phyloP scores from a whole-genome alignment of 768 basidiomycete genomes.

The Leccinum sublutescens region DNA sequence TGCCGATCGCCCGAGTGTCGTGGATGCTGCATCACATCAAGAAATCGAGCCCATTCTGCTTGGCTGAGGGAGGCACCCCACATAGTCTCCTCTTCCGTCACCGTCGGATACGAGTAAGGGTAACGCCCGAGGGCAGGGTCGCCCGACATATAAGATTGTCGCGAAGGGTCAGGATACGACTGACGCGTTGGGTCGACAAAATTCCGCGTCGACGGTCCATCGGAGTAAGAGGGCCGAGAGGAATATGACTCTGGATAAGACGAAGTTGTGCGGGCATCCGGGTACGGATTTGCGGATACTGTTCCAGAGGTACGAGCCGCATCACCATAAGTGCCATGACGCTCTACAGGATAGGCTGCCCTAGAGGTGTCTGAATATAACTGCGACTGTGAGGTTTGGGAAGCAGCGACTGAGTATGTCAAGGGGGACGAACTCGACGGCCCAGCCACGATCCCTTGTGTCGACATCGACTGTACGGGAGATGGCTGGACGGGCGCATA shows the following conservation, averaged over 20 bases:
- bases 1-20: slow-evolving; percentile 30
- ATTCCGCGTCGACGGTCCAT: slow-evolving; percentile 24
- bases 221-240: slow-evolving; percentile 27
- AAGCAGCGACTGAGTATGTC: slow-evolving; percentile 18
- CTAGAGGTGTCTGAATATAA: slow-evolving; percentile 27
- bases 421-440: slow-evolving; percentile 27
- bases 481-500: slow-evolving; percentile 22
- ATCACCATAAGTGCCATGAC: slow-evolving; percentile 24
- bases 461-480: slow-evolving; percentile 23
- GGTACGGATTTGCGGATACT: slow-evolving; percentile 28
- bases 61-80: slow-evolving; percentile 79
- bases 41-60: slow-evolving; percentile 66
- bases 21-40: slow-evolving; percentile 62
- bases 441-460: slow-evolving; percentile 17
- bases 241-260: slow-evolving; percentile 28
- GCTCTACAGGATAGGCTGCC: slow-evolving; percentile 19
- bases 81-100: slow-evolving; percentile 59
- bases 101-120: slow-evolving; percentile 40
- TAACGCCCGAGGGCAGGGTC: slow-evolving; percentile 25
- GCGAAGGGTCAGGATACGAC: slow-evolving; percentile 27
- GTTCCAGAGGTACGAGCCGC: slow-evolving; percentile 17
- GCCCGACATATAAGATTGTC: slow-evolving; percentile 27
- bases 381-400: slow-evolving; percentile 26
- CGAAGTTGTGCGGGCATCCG: slow-evolving; percentile 21
- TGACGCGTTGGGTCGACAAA: slow-evolving; percentile 22